Evolutionary conservation across 2,329 filamentous ascomycete species (phyloP).

Genomic region (Trichoderma breve): DNA sequence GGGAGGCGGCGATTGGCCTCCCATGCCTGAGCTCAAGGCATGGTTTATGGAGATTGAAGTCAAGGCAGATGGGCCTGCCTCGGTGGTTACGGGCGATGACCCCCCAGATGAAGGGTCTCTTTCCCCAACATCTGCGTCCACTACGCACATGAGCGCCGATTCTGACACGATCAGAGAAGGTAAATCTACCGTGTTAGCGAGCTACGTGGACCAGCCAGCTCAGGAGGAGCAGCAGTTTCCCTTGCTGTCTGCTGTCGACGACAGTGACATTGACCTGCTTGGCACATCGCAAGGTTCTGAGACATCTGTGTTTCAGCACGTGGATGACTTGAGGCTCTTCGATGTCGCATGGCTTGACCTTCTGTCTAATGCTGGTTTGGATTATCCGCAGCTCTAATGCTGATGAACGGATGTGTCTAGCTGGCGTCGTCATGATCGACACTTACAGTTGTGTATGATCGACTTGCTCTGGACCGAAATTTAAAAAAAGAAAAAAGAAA

Average conservation of each 20-base stretch:
- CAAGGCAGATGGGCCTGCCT: not conserved
- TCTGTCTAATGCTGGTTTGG: not conserved
- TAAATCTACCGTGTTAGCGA: not conserved
- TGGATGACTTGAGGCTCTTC: not conserved
- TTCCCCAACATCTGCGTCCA: constrained; percentile 17
- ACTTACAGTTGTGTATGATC: not conserved
- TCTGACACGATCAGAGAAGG: not conserved
- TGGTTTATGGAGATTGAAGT: constrained; percentile 56
- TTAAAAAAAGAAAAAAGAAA: not conserved
- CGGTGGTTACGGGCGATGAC: not conserved
- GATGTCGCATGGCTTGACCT: not conserved
- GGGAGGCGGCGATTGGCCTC: constrained; percentile 53
- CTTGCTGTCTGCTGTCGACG: not conserved
- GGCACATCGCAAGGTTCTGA: not conserved
- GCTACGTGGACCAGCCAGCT: not conserved
- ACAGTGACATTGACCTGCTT: not conserved
- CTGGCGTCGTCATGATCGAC: not conserved
- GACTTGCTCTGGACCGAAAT: not conserved
- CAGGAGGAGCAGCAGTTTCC: not conserved
- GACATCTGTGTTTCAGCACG: not conserved
- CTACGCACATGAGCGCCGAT: not conserved
- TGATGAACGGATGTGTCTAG: not conserved
- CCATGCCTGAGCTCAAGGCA: constrained; percentile 56
- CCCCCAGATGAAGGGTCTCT: not conserved
- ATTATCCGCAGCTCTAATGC: not conserved